These are phyloP conservation scores for Aspergillus sp. DNA, from an alignment of 2,329 filamentous ascomycete genomes.

Conservation along the genomic window DNA sequence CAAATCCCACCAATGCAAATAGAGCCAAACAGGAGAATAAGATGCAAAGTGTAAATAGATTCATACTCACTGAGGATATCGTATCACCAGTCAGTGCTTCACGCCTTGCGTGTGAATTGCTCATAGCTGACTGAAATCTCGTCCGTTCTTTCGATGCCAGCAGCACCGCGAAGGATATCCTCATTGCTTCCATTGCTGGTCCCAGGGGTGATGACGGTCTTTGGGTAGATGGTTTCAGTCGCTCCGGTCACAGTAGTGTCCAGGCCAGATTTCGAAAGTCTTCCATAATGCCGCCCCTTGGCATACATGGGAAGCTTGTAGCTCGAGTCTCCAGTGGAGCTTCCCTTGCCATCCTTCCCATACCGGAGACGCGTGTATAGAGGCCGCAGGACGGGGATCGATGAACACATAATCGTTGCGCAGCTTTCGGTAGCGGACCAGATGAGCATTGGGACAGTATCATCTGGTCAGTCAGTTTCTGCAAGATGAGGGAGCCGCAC, in stretches of 20 bases:
- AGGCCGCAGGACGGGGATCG: constrained; percentile 3
- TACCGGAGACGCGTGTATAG: constrained; percentile 8
- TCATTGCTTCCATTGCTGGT: constrained; percentile 15
- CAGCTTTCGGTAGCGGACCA: constrained; percentile 7
- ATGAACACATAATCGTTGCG: constrained; percentile 2
- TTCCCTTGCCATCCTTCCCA: constrained; percentile 15
- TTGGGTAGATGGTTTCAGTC: not conserved
- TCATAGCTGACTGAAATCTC: constrained; percentile 17
- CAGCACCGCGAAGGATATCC: constrained; percentile 17
- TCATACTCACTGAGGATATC: no score
- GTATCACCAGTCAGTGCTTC: not conserved
- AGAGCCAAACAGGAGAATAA: no score
- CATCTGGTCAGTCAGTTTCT: not conserved
- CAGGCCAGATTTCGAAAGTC: not conserved
- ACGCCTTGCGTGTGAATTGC: not conserved
- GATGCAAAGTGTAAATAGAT: no score
- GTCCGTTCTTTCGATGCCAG: constrained; percentile 23
- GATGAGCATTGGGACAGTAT: constrained; percentile 7
- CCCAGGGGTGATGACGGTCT: not conserved
- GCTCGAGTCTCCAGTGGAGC: constrained; percentile 14
- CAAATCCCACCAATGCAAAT: no score
- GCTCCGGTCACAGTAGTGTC: not conserved
- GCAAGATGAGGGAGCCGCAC: not conserved
- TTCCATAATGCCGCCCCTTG: constrained; percentile 15
- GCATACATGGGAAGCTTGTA: constrained; percentile 24